Conservation (phyloP, 192 early-diverging fungal genomes). For the Jimgerdemannia lactiflua region DNA sequence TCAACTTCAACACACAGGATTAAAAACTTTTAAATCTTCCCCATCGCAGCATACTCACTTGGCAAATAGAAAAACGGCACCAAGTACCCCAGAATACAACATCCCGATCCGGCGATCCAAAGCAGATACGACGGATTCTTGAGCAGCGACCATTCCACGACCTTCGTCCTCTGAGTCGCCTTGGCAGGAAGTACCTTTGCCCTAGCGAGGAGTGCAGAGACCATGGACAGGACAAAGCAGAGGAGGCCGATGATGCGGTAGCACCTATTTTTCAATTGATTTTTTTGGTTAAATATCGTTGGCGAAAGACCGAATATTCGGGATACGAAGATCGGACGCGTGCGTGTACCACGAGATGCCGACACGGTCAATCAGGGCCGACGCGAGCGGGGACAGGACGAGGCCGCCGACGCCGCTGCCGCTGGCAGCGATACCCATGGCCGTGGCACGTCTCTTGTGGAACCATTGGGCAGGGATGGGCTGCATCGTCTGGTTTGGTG, state of each 20-base stretch:
- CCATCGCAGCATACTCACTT: neutral
- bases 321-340: too few relatives aligned
- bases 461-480: slow-evolving; percentile 68
- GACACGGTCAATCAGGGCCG: neutral
- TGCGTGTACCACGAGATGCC: neutral
- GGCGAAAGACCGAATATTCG: too few relatives aligned
- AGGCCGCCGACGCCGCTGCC: slow-evolving; percentile 76
- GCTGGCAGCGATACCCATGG: slow-evolving; percentile 68
- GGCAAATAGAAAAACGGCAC: slow-evolving; percentile 31
- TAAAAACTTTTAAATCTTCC: neutral
- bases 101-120: neutral
- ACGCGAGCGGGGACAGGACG: slow-evolving; percentile 39
- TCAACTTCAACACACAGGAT: too few relatives aligned
- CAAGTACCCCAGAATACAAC: neutral
- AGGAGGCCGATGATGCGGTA: neutral
- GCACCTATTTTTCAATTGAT: neutral
- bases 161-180: neutral
- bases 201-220: neutral
- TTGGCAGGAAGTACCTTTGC: neutral
- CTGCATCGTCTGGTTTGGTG: neutral
- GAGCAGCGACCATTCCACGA: slow-evolving; percentile 1
- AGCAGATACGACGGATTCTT: slow-evolving; percentile 2
- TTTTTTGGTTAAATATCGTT: too few relatives aligned
- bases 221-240: neutral
- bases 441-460: slow-evolving; percentile 54